Conservation (phyloP, 768 basidiomycete species). For the Infundibulicybe gibba region DNA sequence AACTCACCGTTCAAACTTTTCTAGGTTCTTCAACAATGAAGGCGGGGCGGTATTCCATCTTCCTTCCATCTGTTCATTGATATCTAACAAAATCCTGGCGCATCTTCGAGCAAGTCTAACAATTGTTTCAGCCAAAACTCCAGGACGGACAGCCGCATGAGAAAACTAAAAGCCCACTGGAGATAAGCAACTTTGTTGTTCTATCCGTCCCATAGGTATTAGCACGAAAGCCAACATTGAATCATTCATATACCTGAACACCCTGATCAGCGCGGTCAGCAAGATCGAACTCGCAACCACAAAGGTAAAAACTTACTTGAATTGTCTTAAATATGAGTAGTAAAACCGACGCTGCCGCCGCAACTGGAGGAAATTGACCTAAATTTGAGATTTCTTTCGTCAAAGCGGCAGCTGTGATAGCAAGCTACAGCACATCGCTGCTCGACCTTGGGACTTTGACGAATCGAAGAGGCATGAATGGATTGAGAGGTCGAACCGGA, state of each 20-base stretch:
- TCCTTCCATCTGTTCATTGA: conserved; percentile 41
- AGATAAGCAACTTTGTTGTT: too few species aligned
- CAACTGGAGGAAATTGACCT: conserved; percentile 36
- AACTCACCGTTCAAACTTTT: conserved; percentile 35
- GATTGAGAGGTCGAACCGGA: too few species aligned
- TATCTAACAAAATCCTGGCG: conserved; percentile 35
- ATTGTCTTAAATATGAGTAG: conserved; percentile 42
- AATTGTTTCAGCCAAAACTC: too few species aligned
- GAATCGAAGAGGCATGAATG: conserved; percentile 17
- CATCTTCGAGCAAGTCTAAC: conserved; percentile 31
- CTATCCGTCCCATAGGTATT: too few species aligned
- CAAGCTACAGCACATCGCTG: conserved; percentile 13
- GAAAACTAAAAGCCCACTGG: too few species aligned
- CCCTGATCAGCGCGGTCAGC: conserved; percentile 18
- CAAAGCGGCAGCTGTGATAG: conserved; percentile 9
- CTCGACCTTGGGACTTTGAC: conserved; percentile 7
- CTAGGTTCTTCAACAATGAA: conserved; percentile 32
- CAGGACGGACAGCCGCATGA: too few species aligned
- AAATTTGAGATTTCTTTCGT: conserved; percentile 18
- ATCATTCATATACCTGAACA: neutral
- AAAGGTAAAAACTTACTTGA: conserved; percentile 38
- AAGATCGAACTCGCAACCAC: too few species aligned
- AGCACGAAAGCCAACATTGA: too few species aligned
- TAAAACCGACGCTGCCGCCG: conserved; percentile 34
- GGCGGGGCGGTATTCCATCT: conserved; percentile 39